phyloP scores from a whole-genome alignment of 2,329 filamentous ascomycete species.

The Penicillium sp. region DNA sequence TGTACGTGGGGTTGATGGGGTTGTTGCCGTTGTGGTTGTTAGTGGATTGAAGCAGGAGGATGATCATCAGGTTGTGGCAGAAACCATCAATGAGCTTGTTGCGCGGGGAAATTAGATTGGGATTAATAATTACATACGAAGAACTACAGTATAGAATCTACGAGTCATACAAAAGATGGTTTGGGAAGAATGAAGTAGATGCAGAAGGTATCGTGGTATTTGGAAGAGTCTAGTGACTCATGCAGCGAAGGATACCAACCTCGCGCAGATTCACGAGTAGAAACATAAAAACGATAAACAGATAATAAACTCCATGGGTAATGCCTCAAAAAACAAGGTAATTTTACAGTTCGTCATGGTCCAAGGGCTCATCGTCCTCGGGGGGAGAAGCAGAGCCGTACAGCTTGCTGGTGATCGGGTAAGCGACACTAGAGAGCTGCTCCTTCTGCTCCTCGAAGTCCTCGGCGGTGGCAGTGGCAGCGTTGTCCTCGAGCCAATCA shows the following conservation, averaged over 20 bases:
- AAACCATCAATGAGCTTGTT: constrained; percentile 61
- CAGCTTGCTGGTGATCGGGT: constrained; percentile 98
- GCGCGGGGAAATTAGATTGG: constrained; percentile 16
- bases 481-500: constrained; percentile 97
- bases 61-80: constrained; percentile 74
- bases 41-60: constrained; percentile 75
- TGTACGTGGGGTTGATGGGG: constrained; percentile 71
- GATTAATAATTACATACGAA: background rate
- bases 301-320: constrained; percentile 37
- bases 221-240: constrained; percentile 9
- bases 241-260: constrained; percentile 13
- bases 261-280: constrained; percentile 15
- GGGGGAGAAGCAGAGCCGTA: constrained; percentile 69
- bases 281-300: constrained; percentile 25
- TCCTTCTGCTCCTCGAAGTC: constrained; percentile 99
- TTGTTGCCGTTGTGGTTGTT: constrained; percentile 74
- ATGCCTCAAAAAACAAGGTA: constrained; percentile 32
- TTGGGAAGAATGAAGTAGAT: background rate
- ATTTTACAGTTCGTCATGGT: constrained; percentile 77
- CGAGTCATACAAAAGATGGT: background rate
- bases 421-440: constrained; percentile 94
- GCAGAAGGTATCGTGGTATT: constrained; percentile 29
- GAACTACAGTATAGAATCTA: background rate
- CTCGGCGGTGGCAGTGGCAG: constrained; percentile 77
- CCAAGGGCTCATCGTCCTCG: constrained; percentile 66